phyloP scores from a whole-genome alignment of 257 asterid species.

The Petunia secreta region DNA sequence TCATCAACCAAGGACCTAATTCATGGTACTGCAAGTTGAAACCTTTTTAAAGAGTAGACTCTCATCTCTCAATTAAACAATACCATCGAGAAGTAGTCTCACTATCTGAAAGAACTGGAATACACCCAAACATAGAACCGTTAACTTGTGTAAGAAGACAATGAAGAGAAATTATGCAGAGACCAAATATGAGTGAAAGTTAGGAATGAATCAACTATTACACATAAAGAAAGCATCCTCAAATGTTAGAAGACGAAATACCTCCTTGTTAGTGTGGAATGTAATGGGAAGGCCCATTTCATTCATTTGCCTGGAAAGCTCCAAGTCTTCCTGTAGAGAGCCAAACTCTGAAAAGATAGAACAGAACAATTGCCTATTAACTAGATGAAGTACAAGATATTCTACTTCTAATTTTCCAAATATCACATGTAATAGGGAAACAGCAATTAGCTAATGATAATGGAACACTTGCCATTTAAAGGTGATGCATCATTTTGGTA shows the following conservation, averaged over 20 bases:
- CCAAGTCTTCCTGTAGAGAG: conserved; percentile 52
- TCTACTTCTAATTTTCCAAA: conserved; percentile 8
- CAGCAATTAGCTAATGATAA: not conserved
- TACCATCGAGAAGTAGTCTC: not conserved
- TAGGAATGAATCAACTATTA: conserved; percentile 5
- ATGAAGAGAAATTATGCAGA: not conserved
- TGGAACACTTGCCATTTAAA: conserved; percentile 41
- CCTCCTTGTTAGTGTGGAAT: conserved; percentile 80
- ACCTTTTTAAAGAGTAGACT: not conserved
- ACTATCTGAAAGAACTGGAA: not conserved
- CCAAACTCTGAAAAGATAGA: conserved; percentile 42
- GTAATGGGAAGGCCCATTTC: conserved; percentile 87
- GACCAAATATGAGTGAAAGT: not conserved
- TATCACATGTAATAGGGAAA: conserved; percentile 5
- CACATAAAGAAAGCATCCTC: not conserved
- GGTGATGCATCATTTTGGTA: conserved; percentile 22
- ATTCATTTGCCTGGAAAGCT: conserved; percentile 56
- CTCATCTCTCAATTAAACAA: not conserved
- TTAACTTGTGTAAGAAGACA: not conserved
- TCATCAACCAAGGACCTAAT: not conserved
- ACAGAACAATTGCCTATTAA: conserved; percentile 21
- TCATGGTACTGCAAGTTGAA: not conserved
- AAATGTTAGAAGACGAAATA: conserved; percentile 21
- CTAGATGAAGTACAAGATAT: not conserved
- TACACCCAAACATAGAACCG: not conserved